Evolutionary conservation across 2,329 filamentous ascomycete genomes (phyloP).

Genomic region (Colletotrichum sp.): DNA sequence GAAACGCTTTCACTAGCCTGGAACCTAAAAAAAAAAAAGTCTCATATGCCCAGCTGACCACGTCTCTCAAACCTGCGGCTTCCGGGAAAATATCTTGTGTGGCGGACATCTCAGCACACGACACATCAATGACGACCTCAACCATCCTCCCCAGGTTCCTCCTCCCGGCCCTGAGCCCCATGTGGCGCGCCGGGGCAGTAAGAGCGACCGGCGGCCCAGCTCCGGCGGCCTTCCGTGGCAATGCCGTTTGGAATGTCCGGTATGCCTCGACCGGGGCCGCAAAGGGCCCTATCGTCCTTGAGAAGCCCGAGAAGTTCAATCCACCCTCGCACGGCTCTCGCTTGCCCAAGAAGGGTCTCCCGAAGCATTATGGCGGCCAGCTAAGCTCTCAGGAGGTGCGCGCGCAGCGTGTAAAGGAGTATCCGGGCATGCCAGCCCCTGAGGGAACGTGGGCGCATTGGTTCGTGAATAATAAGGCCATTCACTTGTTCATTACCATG

Average conservation of each 20-base stretch:
- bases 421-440: slow-evolving; percentile 89
- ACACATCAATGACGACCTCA: slow-evolving; percentile 46
- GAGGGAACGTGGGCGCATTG: slow-evolving; percentile 82
- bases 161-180: slow-evolving; percentile 64
- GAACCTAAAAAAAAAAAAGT: background rate
- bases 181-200: slow-evolving; percentile 50
- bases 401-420: slow-evolving; percentile 72
- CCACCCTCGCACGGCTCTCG: slow-evolving; percentile 87
- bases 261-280: slow-evolving; percentile 36
- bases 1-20: slow-evolving; percentile 1
- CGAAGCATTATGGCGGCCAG: slow-evolving; percentile 77
- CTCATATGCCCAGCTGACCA: slow-evolving; percentile 3
- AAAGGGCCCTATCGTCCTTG: slow-evolving; percentile 73
- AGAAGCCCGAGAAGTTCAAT: slow-evolving; percentile 87
- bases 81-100: background rate
- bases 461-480: slow-evolving; percentile 77
- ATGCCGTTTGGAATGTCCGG: slow-evolving; percentile 26
- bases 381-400: slow-evolving; percentile 69
- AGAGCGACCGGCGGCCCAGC: slow-evolving; percentile 32
- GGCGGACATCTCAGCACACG: background rate
- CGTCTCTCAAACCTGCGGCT: background rate
- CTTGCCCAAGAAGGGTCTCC: slow-evolving; percentile 61
- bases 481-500: slow-evolving; percentile 86
- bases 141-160: slow-evolving; percentile 69
- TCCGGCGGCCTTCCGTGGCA: background rate